phyloP scores from a whole-genome alignment of 2,329 filamentous ascomycete species.

The Exophiala oligosperma region DNA sequence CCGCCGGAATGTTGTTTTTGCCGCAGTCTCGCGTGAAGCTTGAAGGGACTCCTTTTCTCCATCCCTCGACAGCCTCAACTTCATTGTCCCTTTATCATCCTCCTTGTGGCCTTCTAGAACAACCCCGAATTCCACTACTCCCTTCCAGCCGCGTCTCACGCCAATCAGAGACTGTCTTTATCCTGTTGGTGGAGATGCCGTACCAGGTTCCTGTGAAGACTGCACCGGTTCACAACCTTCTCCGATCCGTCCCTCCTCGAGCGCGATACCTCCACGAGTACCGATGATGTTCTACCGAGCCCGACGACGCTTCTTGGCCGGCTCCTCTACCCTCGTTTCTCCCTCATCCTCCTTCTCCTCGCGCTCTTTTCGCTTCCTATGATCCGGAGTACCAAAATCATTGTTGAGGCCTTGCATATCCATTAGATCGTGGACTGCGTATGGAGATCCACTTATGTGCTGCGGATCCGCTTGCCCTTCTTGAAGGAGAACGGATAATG shows the following conservation, averaged over 20 bases:
- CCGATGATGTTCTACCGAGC: slow-evolving; percentile 3
- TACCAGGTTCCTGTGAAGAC: slow-evolving; percentile 6
- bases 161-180: slow-evolving; percentile 3
- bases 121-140: neutral
- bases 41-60: neutral
- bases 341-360: slow-evolving; percentile 3
- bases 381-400: slow-evolving; percentile 11
- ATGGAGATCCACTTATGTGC: slow-evolving; percentile 19
- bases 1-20: neutral
- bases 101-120: neutral
- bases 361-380: slow-evolving; percentile 14
- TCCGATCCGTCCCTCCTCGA: slow-evolving; percentile 6
- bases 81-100: slow-evolving; percentile 3
- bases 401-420: slow-evolving; percentile 35
- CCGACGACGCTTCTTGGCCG: slow-evolving; percentile 11
- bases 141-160: slow-evolving; percentile 4
- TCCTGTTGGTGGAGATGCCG: slow-evolving; percentile 1
- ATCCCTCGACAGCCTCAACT: slow-evolving; percentile 3
- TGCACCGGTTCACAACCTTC: slow-evolving; percentile 5
- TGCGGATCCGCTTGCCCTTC: slow-evolving; percentile 3
- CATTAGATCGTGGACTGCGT: slow-evolving; percentile 41
- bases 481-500: slow-evolving; percentile 6
- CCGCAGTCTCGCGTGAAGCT: slow-evolving; percentile 2
- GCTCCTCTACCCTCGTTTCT: slow-evolving; percentile 9
- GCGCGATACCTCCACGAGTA: slow-evolving; percentile 7